Evolutionary conservation across 306 rosid genomes (phyloP).

Genomic region (Elaeagnus macrophylla): DNA sequence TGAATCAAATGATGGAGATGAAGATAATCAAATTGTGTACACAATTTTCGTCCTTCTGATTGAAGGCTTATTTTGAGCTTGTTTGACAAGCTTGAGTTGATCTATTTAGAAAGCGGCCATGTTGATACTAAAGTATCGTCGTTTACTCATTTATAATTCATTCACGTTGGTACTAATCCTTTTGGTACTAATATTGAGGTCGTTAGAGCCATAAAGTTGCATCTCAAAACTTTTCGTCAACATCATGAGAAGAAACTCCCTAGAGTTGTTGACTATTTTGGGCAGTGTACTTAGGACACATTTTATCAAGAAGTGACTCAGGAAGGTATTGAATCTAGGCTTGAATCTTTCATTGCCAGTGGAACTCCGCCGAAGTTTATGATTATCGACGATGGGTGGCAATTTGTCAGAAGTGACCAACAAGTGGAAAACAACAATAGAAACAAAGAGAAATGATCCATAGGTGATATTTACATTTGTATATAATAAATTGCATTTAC

Average conservation of each 20-base stretch:
- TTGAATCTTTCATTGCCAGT: slow-evolving; percentile 58
- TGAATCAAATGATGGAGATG: slow-evolving; percentile 21
- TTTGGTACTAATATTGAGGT: slow-evolving; percentile 84
- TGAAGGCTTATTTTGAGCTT: slow-evolving; percentile 88
- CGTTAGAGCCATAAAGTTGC: slow-evolving; percentile 76
- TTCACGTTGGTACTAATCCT: slow-evolving; percentile 94
- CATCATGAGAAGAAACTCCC: slow-evolving; percentile 95
- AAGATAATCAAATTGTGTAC: slow-evolving; percentile 50
- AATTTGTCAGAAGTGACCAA: slow-evolving; percentile 4
- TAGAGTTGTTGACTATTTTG: slow-evolving; percentile 84
- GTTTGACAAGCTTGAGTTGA: slow-evolving; percentile 77
- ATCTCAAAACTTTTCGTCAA: slow-evolving; percentile 74
- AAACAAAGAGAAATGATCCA: slow-evolving; percentile 50
- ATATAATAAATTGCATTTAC: no score
- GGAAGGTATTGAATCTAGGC: slow-evolving; percentile 84
- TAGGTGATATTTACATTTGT: no score
- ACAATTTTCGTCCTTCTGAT: slow-evolving; percentile 88
- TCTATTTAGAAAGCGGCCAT: slow-evolving; percentile 87
- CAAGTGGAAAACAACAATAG: slow-evolving; percentile 74
- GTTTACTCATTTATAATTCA: slow-evolving; percentile 17
- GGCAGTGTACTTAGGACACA: slow-evolving; percentile 99
- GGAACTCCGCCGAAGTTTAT: slow-evolving; percentile 85
- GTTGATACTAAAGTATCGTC: no score
- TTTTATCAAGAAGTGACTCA: slow-evolving; percentile 94
- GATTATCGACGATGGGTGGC: slow-evolving; percentile 98